Evolutionary conservation across 1,284 basidiomycete genomes (phyloP).

Genomic region (Ceratobasidium sp.): DNA sequence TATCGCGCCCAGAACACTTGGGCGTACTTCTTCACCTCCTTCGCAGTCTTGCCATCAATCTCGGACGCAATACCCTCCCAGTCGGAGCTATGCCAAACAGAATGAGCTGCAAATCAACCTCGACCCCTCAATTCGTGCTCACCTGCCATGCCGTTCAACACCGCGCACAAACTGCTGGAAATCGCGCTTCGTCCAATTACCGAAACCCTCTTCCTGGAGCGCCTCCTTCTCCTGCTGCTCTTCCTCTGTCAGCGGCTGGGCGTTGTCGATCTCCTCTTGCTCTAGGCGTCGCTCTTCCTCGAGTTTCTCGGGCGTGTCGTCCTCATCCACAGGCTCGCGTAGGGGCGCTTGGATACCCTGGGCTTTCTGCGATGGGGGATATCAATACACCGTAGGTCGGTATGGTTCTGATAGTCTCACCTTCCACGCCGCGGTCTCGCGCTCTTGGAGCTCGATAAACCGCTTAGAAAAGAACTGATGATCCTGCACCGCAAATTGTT

Average conservation of each 20-base stretch:
- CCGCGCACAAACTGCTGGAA: constrained; percentile 91
- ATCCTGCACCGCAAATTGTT: constrained; percentile 90
- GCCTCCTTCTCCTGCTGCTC: constrained; percentile 82
- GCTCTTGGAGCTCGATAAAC: constrained; percentile 84
- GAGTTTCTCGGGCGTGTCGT: constrained; percentile 82
- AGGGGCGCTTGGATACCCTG: constrained; percentile 53
- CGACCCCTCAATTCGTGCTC: background rate
- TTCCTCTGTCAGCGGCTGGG: constrained; percentile 86
- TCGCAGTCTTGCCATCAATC: constrained; percentile 84
- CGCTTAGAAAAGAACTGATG: constrained; percentile 96
- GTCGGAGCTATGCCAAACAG: constrained; percentile 60
- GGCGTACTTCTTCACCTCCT: constrained; percentile 83
- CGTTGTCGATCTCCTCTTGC: constrained; percentile 86
- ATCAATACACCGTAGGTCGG: background rate
- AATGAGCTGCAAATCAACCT: background rate
- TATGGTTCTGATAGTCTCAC: constrained; percentile 53
- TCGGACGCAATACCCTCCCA: constrained; percentile 82
- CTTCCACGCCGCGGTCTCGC: constrained; percentile 83
- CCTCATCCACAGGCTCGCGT: constrained; percentile 71
- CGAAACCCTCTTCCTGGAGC: constrained; percentile 81
- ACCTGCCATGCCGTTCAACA: constrained; percentile 88
- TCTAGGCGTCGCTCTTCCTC: constrained; percentile 82
- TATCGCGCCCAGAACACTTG: constrained; percentile 90
- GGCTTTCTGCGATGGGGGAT: constrained; percentile 8
- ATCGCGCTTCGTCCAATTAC: constrained; percentile 89